These are phyloP conservation scores for Musa beccarii DNA, from an alignment of 176 grass and related monocot species.

Conservation along the genomic window DNA sequence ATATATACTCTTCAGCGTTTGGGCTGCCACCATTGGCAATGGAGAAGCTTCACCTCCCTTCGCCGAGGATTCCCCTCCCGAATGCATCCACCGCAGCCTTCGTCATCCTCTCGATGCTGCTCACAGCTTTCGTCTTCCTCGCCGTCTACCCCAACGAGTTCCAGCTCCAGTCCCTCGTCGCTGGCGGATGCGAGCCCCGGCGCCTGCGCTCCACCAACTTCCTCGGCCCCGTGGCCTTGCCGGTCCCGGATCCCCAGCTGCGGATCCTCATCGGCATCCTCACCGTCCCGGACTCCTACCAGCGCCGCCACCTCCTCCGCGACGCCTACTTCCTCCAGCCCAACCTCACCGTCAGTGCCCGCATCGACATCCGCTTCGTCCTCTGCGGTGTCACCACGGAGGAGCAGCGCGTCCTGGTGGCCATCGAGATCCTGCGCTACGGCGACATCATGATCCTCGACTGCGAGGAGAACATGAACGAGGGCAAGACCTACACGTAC, in stretches of 20 bases:
- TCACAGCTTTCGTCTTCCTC: not conserved
- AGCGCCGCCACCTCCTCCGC: constrained; percentile 48
- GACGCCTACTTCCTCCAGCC: constrained; percentile 46
- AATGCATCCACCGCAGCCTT: not conserved
- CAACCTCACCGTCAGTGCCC: constrained; percentile 13
- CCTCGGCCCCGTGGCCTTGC: not conserved
- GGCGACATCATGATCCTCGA: constrained; percentile 45
- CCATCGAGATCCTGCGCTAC: constrained; percentile 43
- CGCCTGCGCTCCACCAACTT: too few relatives aligned
- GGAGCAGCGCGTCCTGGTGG: constrained; percentile 42
- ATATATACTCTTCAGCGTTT: too few relatives aligned
- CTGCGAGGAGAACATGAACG: constrained; percentile 41
- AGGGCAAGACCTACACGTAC: constrained; percentile 49
- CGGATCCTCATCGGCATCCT: constrained; percentile 49
- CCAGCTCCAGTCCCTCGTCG: not conserved
- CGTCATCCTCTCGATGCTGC: not conserved
- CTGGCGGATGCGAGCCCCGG: not conserved
- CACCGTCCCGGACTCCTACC: constrained; percentile 40
- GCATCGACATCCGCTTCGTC: constrained; percentile 49
- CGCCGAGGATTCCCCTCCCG: not conserved
- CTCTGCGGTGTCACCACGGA: constrained; percentile 29
- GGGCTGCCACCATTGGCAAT: not conserved
- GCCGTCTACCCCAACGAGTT: not conserved
- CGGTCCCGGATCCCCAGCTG: not conserved
- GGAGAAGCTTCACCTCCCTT: not conserved